Conservation (phyloP, 2,329 filamentous ascomycete species). For the Lecanicillium sp. region DNA sequence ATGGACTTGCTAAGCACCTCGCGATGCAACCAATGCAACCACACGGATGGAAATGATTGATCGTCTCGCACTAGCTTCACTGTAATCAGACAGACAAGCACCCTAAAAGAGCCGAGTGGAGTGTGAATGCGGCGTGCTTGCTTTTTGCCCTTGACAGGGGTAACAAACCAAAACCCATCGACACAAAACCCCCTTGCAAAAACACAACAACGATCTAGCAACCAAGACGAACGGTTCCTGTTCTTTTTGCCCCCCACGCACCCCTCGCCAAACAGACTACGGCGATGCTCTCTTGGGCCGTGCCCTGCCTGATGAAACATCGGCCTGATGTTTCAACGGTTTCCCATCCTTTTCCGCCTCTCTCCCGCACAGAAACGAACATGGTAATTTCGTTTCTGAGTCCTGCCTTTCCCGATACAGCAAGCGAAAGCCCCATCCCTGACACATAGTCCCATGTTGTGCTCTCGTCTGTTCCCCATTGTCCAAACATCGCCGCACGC, state of each 20-base stretch:
- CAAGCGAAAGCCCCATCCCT: too few relatives aligned
- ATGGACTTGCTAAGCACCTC: too few relatives aligned
- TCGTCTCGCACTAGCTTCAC: conserved; percentile 2
- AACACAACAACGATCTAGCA: too few relatives aligned
- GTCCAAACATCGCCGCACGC: too few relatives aligned
- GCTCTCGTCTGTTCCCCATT: too few relatives aligned
- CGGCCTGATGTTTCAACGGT: not conserved
- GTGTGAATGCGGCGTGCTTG: not conserved
- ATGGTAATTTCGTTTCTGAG: conserved; percentile 8
- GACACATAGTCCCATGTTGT: too few relatives aligned
- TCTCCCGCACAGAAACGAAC: not conserved
- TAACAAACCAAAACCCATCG: too few relatives aligned
- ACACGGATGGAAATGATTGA: not conserved
- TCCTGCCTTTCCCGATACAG: not conserved
- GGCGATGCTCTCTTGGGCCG: too few relatives aligned
- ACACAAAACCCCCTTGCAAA: too few relatives aligned
- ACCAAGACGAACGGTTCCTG: not conserved
- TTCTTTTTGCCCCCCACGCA: not conserved
- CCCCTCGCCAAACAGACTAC: not conserved
- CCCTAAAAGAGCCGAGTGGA: too few relatives aligned
- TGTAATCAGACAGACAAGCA: conserved; percentile 3
- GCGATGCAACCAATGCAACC: too few relatives aligned
- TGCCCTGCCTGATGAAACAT: not conserved
- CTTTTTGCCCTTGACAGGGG: conserved; percentile 1
- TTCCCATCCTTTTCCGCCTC: too few relatives aligned